These are phyloP conservation scores for Solanum clarkiae DNA, from an alignment of 257 asterid genomes.

Conservation along the genomic window DNA sequence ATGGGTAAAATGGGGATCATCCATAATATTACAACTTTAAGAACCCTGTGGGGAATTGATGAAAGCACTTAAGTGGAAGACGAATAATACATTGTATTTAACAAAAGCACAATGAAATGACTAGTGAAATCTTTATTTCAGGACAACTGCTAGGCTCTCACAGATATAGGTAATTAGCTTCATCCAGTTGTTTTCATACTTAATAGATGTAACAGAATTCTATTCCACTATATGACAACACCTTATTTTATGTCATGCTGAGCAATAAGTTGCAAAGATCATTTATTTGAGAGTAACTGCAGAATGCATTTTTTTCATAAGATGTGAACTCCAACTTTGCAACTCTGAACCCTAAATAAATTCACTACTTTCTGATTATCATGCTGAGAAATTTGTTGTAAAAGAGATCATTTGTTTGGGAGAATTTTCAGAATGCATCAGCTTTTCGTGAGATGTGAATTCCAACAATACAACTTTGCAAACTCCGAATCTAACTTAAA, in stretches of 20 bases:
- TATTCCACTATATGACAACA: background rate
- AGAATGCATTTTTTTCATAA: background rate
- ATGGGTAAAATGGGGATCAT: background rate
- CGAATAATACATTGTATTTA: background rate
- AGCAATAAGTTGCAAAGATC: background rate
- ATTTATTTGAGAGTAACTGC: background rate
- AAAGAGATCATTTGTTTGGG: background rate
- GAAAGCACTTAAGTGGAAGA: background rate
- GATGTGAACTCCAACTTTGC: background rate
- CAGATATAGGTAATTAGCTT: background rate
- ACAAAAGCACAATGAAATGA: background rate
- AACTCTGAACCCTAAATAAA: background rate
- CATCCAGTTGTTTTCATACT: background rate
- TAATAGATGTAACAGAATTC: background rate
- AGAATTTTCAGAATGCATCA: background rate
- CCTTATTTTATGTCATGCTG: background rate
- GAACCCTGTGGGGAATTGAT: background rate
- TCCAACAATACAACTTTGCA: background rate
- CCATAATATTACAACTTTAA: background rate
- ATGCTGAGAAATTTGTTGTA: background rate
- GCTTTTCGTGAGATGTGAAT: background rate
- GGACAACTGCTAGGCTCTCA: background rate
- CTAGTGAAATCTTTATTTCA: background rate
- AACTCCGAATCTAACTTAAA: background rate
- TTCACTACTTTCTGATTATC: background rate